These are phyloP conservation scores for Cladophialophora carrionii DNA, from an alignment of 2,329 filamentous ascomycete genomes.

Conservation along the genomic window DNA sequence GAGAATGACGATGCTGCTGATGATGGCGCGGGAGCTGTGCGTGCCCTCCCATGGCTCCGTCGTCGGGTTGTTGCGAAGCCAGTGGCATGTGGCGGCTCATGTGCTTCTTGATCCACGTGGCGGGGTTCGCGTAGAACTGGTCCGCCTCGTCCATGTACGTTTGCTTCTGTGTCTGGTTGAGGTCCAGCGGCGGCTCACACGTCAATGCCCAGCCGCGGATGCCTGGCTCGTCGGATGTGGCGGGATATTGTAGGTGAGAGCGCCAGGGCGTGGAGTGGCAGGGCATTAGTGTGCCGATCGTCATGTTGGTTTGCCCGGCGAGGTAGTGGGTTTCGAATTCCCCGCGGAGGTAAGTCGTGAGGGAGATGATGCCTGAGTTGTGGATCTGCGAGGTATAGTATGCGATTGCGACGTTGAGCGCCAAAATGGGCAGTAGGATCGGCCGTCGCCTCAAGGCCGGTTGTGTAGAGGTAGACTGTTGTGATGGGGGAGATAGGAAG, in stretches of 20 bases:
- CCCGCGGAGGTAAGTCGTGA: slow-evolving; percentile 73
- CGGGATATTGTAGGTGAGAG: slow-evolving; percentile 75
- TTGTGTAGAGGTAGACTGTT: slow-evolving; percentile 37
- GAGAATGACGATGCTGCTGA: background rate
- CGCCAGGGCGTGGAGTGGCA: slow-evolving; percentile 97
- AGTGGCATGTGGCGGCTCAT: slow-evolving; percentile 47
- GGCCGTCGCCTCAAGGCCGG: slow-evolving; percentile 52
- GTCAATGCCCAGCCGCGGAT: slow-evolving; percentile 82
- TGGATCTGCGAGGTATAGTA: slow-evolving; percentile 76
- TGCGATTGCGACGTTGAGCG: slow-evolving; percentile 71
- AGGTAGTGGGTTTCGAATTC: slow-evolving; percentile 66
- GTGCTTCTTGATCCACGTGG: slow-evolving; percentile 59
- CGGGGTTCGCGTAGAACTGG: slow-evolving; percentile 75
- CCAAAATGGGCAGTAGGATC: slow-evolving; percentile 62
- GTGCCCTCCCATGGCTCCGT: slow-evolving; percentile 40
- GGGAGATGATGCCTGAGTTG: slow-evolving; percentile 75
- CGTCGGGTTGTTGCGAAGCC: slow-evolving; percentile 17
- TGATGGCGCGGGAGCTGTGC: slow-evolving; percentile 26
- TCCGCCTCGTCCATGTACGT: slow-evolving; percentile 87
- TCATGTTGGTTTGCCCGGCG: slow-evolving; percentile 46
- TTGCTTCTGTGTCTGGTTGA: slow-evolving; percentile 62
- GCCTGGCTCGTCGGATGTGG: slow-evolving; percentile 38
- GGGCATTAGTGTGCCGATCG: slow-evolving; percentile 82
- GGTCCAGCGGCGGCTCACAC: slow-evolving; percentile 83
- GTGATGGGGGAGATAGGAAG: slow-evolving; percentile 6